phyloP scores from a whole-genome alignment of 305 asterid species.

The Fraxinus paxiana region DNA sequence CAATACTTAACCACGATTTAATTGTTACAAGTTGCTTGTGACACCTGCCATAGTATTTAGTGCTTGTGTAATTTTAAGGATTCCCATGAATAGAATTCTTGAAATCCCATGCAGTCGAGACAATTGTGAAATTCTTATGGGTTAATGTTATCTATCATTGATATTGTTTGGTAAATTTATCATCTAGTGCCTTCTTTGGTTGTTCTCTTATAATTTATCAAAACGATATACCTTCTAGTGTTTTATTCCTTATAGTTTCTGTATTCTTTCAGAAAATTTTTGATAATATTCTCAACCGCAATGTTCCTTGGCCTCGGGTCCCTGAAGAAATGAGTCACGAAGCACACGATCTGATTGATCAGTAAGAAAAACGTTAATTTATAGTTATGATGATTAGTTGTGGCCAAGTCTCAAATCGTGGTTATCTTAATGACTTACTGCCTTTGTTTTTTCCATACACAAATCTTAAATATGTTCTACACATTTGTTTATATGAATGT shows the following conservation, averaged over 20 bases:
- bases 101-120: neutral
- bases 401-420: neutral
- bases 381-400: slow-evolving; percentile 4
- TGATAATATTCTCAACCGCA: slow-evolving; percentile 93
- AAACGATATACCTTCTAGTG: neutral
- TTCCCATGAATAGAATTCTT: neutral
- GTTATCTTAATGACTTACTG: neutral
- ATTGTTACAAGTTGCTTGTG: neutral
- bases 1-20: neutral
- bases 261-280: slow-evolving; percentile 65
- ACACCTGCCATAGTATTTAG: neutral
- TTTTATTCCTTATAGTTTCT: neutral
- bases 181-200: neutral
- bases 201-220: neutral
- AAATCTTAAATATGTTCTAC: neutral
- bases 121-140: neutral
- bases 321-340: slow-evolving; percentile 91
- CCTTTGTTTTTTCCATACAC: neutral
- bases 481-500: neutral
- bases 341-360: slow-evolving; percentile 82
- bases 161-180: neutral
- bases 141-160: neutral
- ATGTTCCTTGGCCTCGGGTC: slow-evolving; percentile 90
- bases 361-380: slow-evolving; percentile 45
- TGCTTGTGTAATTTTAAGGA: neutral